These are phyloP conservation scores for Xanthoconium purpureum DNA, from an alignment of 768 basidiomycete genomes.

Conservation along the genomic window DNA sequence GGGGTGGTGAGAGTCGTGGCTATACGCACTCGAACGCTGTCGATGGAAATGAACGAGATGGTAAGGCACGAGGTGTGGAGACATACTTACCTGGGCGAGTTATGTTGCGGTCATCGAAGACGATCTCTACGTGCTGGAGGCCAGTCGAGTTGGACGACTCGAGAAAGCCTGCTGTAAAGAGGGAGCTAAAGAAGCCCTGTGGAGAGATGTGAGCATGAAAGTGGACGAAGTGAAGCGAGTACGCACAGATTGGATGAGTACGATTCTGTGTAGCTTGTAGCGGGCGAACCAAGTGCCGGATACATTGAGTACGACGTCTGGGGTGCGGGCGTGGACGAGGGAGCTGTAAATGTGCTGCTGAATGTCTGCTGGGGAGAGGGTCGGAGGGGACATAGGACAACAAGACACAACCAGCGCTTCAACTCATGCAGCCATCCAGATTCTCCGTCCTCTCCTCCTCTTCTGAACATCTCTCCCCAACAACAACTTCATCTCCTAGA, in stretches of 20 bases:
- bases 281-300: slow-evolving; percentile 65
- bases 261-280: slow-evolving; percentile 79
- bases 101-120: slow-evolving; percentile 84
- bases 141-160: slow-evolving; percentile 45
- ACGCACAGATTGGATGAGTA: slow-evolving; percentile 84
- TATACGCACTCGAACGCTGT: slow-evolving; percentile 83
- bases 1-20: neutral
- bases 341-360: slow-evolving; percentile 76
- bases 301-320: slow-evolving; percentile 76
- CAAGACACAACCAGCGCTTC: slow-evolving; percentile 43
- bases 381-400: slow-evolving; percentile 41
- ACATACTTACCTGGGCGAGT: slow-evolving; percentile 82
- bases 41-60: slow-evolving; percentile 9
- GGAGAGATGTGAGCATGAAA: slow-evolving; percentile 5
- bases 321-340: slow-evolving; percentile 66
- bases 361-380: slow-evolving; percentile 51
- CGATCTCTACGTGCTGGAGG: slow-evolving; percentile 59
- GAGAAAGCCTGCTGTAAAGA: slow-evolving; percentile 78
- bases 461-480: slow-evolving; percentile 38
- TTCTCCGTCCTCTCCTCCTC: neutral
- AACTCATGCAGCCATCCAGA: neutral
- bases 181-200: slow-evolving; percentile 83
- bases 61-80: neutral
- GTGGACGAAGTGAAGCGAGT: neutral
- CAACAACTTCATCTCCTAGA: slow-evolving; percentile 56